Evolutionary conservation across 31 red algal species (phyloP).

Genomic region (Porphyra umbilicalis): DNA sequence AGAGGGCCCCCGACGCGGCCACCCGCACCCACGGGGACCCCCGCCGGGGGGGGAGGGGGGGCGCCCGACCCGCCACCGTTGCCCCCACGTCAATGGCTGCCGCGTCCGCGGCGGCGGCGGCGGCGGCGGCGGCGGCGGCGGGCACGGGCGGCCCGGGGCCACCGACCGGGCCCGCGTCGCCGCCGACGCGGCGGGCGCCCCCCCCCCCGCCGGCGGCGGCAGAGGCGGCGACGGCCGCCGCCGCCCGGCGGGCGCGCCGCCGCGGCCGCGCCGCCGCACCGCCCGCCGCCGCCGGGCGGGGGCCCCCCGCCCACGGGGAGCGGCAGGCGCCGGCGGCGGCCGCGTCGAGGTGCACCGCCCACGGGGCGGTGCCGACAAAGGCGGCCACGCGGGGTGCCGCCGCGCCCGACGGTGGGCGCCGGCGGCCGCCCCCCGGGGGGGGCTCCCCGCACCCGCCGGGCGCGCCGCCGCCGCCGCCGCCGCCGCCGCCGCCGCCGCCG

Average conservation of each 20-base stretch:
- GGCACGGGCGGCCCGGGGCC: not conserved
- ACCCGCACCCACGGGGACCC: not conserved
- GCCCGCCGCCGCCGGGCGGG: not conserved
- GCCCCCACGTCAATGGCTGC: not conserved
- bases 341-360: too few relatives aligned
- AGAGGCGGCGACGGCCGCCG: not conserved
- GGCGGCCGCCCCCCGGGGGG: too few relatives aligned
- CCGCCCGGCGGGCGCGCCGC: not conserved
- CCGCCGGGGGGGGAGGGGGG: not conserved
- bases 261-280: not conserved
- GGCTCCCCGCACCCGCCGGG: too few relatives aligned
- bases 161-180: not conserved
- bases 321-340: not conserved
- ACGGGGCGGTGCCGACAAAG: too few relatives aligned
- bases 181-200: not conserved
- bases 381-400: too few relatives aligned
- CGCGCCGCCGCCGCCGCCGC: too few relatives aligned
- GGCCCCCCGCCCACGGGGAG: not conserved
- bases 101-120: not conserved
- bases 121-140: not conserved
- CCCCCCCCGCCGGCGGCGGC: not conserved
- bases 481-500: too few relatives aligned
- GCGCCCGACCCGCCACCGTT: not conserved
- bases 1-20: not conserved
- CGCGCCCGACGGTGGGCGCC: too few relatives aligned